Evolutionary conservation across 2,329 filamentous ascomycete species (phyloP), one percentile per base, ranked within the genome.

Genomic region (Biscogniauxia marginata): DNA sequence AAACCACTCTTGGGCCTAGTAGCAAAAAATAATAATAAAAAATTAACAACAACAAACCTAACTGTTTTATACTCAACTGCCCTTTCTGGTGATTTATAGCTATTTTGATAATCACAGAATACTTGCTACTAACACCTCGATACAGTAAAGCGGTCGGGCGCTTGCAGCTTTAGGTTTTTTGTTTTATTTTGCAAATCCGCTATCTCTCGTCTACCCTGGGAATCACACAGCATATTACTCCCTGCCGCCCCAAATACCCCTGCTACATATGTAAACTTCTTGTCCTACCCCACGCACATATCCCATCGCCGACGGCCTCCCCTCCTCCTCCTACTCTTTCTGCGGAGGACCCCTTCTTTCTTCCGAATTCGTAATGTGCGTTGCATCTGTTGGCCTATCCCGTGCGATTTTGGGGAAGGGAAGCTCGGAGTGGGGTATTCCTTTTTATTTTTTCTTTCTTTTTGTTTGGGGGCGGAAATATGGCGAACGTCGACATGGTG

Each of bases 321-420:
- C 30, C 34, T 43, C 19, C 9, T n/a, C 30, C 16, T n/a, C n/a
- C n/a, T n/a, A n/a, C n/a, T n/a, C n/a, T n/a, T n/a, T n/a, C n/a
- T n/a, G n/a, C n/a, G n/a, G n/a, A n/a, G n/a, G n/a, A n/a, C n/a
- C n/a, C n/a, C n/a, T n/a, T n/a, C n/a, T n/a, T n/a, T n/a, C n/a
- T n/a, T n/a, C n/a, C n/a, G n/a, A n/a, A n/a, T n/a, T n/a, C n/a
- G n/a, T n/a, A 39, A 49, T 22, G 13, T 46, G 23, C 20, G 22
- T 22, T 39, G 48, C 4, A 39, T 39, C 30, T 39, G 30, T 39
- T 9, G 30, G 13, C 3, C 30, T n/a, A 55, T 50, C 54, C 25
- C 53, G 48, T 50, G 54, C 54, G 55, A 45, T 20, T n/a, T 13
- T 46, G 45, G 39, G 57, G 21, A 39, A 23, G 48, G 55, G 34